Evolutionary conservation across 495 filamentous ascomycete species (phyloP), one percentile per base, ranked within the genome.

Genomic region (Hypomontagnella monticulosa): DNA sequence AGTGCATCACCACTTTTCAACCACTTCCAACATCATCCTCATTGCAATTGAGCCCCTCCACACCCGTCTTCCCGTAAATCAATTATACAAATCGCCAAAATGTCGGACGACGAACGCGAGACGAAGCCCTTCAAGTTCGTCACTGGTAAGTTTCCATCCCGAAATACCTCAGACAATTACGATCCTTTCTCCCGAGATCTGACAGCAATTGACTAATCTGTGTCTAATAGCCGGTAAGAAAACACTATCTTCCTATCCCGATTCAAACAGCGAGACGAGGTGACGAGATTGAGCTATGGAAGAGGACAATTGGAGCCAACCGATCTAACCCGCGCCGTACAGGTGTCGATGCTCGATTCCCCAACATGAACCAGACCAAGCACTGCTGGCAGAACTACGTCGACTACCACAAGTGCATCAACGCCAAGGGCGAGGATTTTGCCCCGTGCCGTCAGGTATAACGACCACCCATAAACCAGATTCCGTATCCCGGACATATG

Each of bases 91-190:
- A 68, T 71, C 71, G 59, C 73, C 78, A 88, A 76, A 73, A 97
- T 92, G 91, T 88, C 89, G 72, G 95, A 97, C 84, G 91, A 93
- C 14, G 91, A 97, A 75, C 89, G 89, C 78, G 87, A 91, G 80
- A 97, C 93, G 79, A 99, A 96, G 88, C 95, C 95, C 80, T 99
- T 99, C 90, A 99, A 99, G 89, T 98, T 97, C 83, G 95, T 98
- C 68, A 98, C 95, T 81, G 95, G 94, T 97, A 88, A 83, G 92
- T 75, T 43, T 64, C 57, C 61, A 54, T 59, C 58, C 62, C 70
- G 66, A 73, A 80, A 76, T 71, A 65, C 72, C 71, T 79, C 75
- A 75, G 56, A 11, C 30, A 30, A 44, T 38, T 41, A 34, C 69
- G 43, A 60, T 67, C 49, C 46, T 46, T 57, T 68, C 27, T 57